Evolutionary conservation across 345 rosid species (phyloP).

Genomic region (Aegle marmelos): DNA sequence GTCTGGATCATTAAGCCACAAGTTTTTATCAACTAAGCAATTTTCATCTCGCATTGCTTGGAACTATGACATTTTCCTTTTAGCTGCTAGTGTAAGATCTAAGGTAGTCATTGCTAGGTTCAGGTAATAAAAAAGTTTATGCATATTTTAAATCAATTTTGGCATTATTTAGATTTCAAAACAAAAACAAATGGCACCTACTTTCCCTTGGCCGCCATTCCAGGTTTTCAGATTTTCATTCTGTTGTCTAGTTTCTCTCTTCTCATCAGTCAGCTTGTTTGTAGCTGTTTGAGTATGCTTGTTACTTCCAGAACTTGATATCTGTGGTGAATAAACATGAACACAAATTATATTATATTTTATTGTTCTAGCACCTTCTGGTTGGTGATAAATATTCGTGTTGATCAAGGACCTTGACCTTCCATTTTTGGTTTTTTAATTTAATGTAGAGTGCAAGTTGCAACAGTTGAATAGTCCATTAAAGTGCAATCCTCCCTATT

Average conservation of each 20-base stretch:
- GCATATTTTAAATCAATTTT: background rate
- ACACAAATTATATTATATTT: too few relatives aligned
- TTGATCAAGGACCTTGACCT: background rate
- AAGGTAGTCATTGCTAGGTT: background rate
- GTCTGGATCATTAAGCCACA: background rate
- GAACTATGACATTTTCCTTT: background rate
- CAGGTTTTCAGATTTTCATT: background rate
- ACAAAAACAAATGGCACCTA: too few relatives aligned
- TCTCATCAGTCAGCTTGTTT: background rate
- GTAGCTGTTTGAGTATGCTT: background rate
- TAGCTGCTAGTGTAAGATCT: background rate
- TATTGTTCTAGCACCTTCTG: background rate
- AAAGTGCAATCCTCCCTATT: too few relatives aligned
- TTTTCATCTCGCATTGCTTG: background rate
- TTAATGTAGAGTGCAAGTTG: too few relatives aligned
- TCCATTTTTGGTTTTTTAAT: too few relatives aligned
- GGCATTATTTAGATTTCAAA: background rate
- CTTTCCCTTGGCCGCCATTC: background rate
- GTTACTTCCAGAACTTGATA: background rate
- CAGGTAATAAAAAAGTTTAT: background rate
- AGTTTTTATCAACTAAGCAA: background rate
- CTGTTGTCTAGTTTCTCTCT: background rate
- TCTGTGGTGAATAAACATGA: background rate
- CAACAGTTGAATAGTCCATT: too few relatives aligned
- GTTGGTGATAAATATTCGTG: background rate